Conservation (phyloP, 1,284 basidiomycete genomes). For the Acaromyces ingoldii region DNA sequence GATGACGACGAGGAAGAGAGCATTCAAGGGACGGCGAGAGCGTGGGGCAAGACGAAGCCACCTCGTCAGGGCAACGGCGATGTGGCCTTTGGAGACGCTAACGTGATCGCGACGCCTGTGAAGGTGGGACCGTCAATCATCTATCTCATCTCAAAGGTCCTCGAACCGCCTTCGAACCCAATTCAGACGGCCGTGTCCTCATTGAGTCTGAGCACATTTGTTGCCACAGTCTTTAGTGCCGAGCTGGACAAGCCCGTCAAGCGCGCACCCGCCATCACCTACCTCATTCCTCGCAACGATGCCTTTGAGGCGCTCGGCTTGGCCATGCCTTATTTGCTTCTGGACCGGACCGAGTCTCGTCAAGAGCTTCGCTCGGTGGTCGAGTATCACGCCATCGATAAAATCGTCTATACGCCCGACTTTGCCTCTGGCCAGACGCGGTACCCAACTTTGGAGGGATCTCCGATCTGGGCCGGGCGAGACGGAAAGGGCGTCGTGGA, state of each 20-base stretch:
- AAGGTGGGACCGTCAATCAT: constrained; percentile 68
- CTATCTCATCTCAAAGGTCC: constrained; percentile 79
- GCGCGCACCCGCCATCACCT: constrained; percentile 64
- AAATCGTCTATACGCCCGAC: constrained; percentile 68
- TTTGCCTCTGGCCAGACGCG: constrained; percentile 53
- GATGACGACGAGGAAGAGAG: constrained; percentile 51
- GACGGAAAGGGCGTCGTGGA: constrained; percentile 24
- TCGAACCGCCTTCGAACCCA: constrained; percentile 74
- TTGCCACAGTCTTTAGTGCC: constrained; percentile 61
- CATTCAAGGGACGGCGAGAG: constrained; percentile 32
- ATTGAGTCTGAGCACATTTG: constrained; percentile 62
- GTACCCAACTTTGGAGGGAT: constrained; percentile 53
- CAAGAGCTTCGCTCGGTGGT: constrained; percentile 63
- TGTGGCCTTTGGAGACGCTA: constrained; percentile 77
- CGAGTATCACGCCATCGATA: constrained; percentile 74
- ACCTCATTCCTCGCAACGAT: constrained; percentile 79
- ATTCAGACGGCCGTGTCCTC: constrained; percentile 76
- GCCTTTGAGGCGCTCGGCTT: constrained; percentile 85
- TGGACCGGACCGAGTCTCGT: constrained; percentile 23
- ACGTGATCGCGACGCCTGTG: constrained; percentile 72
- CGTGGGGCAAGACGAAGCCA: background rate
- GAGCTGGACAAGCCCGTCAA: constrained; percentile 32
- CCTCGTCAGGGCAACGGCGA: constrained; percentile 24
- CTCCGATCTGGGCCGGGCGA: constrained; percentile 40
- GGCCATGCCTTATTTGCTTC: constrained; percentile 77